These are phyloP conservation scores for Myotisia sp. DNA, from an alignment of 2,329 filamentous ascomycete species.

Conservation along the genomic window DNA sequence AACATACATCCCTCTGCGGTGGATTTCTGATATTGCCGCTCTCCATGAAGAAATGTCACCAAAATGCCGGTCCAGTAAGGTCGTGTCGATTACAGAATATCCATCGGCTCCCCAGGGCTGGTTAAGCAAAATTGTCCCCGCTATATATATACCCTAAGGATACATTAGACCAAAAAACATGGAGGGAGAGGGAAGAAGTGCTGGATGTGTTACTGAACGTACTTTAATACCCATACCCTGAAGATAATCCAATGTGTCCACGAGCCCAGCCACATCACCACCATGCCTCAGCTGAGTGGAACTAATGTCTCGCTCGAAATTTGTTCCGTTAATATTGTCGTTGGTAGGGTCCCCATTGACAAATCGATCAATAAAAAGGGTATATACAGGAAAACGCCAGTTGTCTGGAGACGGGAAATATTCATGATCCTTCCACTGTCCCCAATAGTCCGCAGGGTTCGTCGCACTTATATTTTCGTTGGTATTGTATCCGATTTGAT, in stretches of 20 bases:
- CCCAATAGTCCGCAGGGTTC: slow-evolving; percentile 44
- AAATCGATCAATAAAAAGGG: slow-evolving; percentile 48
- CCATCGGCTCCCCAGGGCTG: slow-evolving; percentile 49
- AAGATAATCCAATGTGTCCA: slow-evolving; percentile 49
- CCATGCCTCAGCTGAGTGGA: slow-evolving; percentile 51
- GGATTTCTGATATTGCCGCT: slow-evolving; percentile 44
- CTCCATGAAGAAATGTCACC: slow-evolving; percentile 47
- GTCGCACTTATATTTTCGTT: slow-evolving; percentile 46
- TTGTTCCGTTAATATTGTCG: slow-evolving; percentile 47
- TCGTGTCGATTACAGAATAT: slow-evolving; percentile 47
- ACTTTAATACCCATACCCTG: slow-evolving; percentile 51
- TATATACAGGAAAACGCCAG: slow-evolving; percentile 54
- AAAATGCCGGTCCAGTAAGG: slow-evolving; percentile 48
- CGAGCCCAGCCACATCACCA: slow-evolving; percentile 44
- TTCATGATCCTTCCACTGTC: slow-evolving; percentile 40
- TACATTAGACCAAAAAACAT: neutral
- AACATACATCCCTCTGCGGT: slow-evolving; percentile 49
- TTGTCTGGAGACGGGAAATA: slow-evolving; percentile 44
- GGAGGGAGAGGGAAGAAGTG: too few species aligned
- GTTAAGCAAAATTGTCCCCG: slow-evolving; percentile 51
- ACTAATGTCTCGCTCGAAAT: slow-evolving; percentile 46
- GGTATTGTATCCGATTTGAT: slow-evolving; percentile 42
- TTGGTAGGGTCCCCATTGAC: slow-evolving; percentile 52
- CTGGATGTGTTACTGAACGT: too few species aligned
- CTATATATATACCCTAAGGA: slow-evolving; percentile 44